These are phyloP conservation scores for Cryomyces minteri DNA, from an alignment of 495 filamentous ascomycete genomes.

Conservation along the genomic window DNA sequence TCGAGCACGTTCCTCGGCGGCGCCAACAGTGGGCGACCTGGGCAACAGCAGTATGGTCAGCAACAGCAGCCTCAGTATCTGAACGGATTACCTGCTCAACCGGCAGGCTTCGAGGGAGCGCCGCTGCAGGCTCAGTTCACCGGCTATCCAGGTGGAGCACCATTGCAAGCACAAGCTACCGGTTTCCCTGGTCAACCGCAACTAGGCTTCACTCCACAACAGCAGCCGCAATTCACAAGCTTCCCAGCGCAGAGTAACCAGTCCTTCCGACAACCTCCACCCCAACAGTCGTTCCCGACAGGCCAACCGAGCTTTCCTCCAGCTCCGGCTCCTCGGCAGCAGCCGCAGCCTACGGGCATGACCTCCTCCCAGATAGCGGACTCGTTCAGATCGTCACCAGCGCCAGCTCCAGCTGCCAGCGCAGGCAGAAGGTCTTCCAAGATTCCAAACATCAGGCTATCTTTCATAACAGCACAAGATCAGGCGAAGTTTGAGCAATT, in stretches of 20 bases:
- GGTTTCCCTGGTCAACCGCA: slow-evolving; percentile 6
- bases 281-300: slow-evolving; percentile 16
- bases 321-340: slow-evolving; percentile 11
- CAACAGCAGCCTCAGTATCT: slow-evolving; percentile 40
- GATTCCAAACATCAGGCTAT: slow-evolving; percentile 90
- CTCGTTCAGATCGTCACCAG: slow-evolving; percentile 46
- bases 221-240: slow-evolving; percentile 4
- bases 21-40: slow-evolving; percentile 55
- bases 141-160: slow-evolving; percentile 20
- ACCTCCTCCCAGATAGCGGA: slow-evolving; percentile 74
- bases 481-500: slow-evolving; percentile 97
- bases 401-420: slow-evolving; percentile 25
- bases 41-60: slow-evolving; percentile 45
- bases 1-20: slow-evolving; percentile 71
- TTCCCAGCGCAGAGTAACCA: slow-evolving; percentile 14
- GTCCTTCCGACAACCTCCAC: slow-evolving; percentile 20
- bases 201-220: slow-evolving; percentile 5
- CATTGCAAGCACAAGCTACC: slow-evolving; percentile 22
- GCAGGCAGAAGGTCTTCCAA: slow-evolving; percentile 22
- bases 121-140: slow-evolving; percentile 35
- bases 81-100: slow-evolving; percentile 30
- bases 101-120: slow-evolving; percentile 8
- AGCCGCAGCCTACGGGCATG: slow-evolving; percentile 27
- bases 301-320: slow-evolving; percentile 21
- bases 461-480: slow-evolving; percentile 88